Base-by-base conservation (phyloP, 306 rosid genomes). In the Casuarina cunninghamiana region DNA sequence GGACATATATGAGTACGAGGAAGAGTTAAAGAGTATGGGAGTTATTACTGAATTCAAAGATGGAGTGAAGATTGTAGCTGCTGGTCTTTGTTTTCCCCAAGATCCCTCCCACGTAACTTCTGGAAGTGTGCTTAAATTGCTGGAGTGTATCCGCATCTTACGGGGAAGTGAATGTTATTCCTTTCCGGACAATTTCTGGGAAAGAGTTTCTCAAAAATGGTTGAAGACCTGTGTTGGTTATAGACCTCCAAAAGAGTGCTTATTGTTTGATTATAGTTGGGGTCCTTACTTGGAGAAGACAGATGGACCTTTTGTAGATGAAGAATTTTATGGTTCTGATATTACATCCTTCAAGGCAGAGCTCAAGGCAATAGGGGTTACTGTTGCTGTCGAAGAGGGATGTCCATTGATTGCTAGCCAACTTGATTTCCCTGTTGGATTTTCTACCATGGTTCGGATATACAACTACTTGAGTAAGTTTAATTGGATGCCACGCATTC, bases 221-320 rank as follows among this genome's bases (percentile, higher is more conserved):
- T 73, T 93, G 78, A 91, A 84, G 91, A 89, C 98, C 3, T 49
- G 72, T 77, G 77, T 54, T 67, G 98, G 90, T 61, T 87, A 88
- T 73, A 69, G 63, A 74, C 32, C 89, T 75, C 97, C 98, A 2
- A 42, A 71, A 19, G 45, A 86, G 79, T 84, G 92, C 71, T 87
- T 87, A 75, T 69, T 91, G 78, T 91, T 87, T 74, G 76, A 75
- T 83, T 75, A 84, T 10, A 62, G 65, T 68, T 88, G 91, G 91
- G 75, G 38, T 12, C 21, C 3, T 19, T 39, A 73, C 72, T 61
- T 92, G 79, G 73, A 78, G 80, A 82, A 67, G 49, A 84, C 72
- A 15, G 93, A 91, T 72, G 98, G 91, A 11, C 97, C 94, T 16
- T 93, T 93, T 73, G 74, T 93, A 32, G 93, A 93, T 73, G 89